A percentile compares a stretch with the other conserved stretches of the same genome.
Conservation (phyloP, 169 alveolate genomes). For the Plasmodium fragile region DNA sequence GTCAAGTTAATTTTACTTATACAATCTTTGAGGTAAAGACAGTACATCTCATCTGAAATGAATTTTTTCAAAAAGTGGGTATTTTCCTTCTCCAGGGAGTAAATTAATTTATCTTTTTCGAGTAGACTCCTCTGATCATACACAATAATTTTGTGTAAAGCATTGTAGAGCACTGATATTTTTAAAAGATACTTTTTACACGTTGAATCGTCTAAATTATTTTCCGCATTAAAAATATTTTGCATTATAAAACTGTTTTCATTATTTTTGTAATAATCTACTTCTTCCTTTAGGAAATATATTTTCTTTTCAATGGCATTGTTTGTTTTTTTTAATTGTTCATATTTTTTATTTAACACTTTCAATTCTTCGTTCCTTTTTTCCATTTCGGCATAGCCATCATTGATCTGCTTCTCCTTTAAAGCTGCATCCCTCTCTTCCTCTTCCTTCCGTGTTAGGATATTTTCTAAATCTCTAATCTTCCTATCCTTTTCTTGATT, state of each 20-base stretch:
- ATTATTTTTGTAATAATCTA: constrained; percentile 75
- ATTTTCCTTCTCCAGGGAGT: constrained; percentile 72
- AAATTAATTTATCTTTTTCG: constrained; percentile 45
- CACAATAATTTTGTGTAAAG: constrained; percentile 44
- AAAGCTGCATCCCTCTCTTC: background rate
- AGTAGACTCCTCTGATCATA: constrained; percentile 56
- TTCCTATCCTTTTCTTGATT: constrained; percentile 69
- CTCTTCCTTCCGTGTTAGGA: constrained; percentile 18
- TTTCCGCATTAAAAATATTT: constrained; percentile 68
- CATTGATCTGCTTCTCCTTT: background rate
- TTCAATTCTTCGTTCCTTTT: constrained; percentile 44
- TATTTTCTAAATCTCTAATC: constrained; percentile 36
- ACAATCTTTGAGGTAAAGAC: constrained; percentile 69
- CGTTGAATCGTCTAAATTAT: constrained; percentile 48
- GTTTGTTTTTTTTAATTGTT: constrained; percentile 50
- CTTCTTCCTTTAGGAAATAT: constrained; percentile 59
- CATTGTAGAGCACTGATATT: constrained; percentile 47
- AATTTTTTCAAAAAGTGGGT: constrained; percentile 74
- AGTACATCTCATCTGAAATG: constrained; percentile 71
- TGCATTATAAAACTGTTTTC: constrained; percentile 75
- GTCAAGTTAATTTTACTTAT: constrained; percentile 75
- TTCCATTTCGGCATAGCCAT: background rate
- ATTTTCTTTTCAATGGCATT: constrained; percentile 65
- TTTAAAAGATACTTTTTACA: constrained; percentile 60
- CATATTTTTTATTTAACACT: constrained; percentile 45